A percentile compares a stretch with the other conserved stretches of the same genome.
Conservation (phyloP, 2,329 filamentous ascomycete species). For the Cadophora gregata region DNA sequence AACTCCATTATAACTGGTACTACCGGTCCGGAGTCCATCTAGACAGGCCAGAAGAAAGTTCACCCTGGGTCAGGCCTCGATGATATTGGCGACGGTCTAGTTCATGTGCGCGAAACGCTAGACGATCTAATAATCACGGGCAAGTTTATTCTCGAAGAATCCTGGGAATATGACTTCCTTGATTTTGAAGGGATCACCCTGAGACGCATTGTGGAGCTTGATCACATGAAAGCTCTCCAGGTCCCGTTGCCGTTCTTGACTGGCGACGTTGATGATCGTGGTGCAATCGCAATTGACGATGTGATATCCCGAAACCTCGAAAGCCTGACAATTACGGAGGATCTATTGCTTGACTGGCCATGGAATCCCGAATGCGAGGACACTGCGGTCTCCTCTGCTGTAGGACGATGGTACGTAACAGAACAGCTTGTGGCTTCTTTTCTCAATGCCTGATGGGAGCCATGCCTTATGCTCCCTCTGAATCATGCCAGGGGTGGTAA, state of each 20-base stretch:
- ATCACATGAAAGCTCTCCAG: not conserved
- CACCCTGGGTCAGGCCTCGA: conserved; percentile 4
- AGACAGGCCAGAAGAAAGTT: not conserved
- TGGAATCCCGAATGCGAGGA: not conserved
- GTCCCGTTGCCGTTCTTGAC: conserved; percentile 10
- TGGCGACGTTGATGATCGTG: not conserved
- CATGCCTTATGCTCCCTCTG: not conserved
- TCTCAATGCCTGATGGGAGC: not conserved
- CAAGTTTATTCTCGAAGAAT: not conserved
- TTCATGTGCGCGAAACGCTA: not conserved
- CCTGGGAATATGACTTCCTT: not conserved
- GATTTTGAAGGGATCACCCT: not conserved
- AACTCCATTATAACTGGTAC: conserved; percentile 5
- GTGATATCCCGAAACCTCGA: conserved; percentile 1
- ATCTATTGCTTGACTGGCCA: conserved; percentile 5
- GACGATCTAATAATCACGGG: not conserved
- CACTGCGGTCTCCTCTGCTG: not conserved
- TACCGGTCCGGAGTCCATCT: conserved; percentile 3
- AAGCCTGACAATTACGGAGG: conserved; percentile 12
- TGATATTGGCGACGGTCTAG: not conserved
- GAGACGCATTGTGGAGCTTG: not conserved
- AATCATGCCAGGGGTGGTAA: not conserved
- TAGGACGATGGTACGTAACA: conserved; percentile 6
- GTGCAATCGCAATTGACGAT: not conserved
- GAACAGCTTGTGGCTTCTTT: not conserved